These are phyloP conservation scores for Fusarium sarcochroum DNA, from an alignment of 2,329 filamentous ascomycete species.

Conservation along the genomic window DNA sequence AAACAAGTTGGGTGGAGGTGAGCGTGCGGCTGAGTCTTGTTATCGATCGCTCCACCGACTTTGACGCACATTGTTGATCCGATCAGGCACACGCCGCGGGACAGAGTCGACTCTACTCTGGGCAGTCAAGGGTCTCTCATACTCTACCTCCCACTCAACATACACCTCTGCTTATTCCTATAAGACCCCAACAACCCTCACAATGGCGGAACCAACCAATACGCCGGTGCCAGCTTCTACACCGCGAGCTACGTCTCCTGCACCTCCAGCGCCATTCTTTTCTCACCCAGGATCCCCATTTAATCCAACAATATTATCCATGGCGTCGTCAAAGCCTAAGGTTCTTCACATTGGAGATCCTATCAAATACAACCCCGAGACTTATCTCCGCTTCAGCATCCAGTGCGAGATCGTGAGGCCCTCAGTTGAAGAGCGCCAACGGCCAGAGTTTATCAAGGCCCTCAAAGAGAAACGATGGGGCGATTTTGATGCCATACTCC, in stretches of 20 bases:
- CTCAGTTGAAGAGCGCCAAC: slow-evolving; percentile 63
- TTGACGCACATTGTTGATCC: slow-evolving; percentile 20
- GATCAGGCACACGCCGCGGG: slow-evolving; percentile 16
- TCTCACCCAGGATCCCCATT: slow-evolving; percentile 45
- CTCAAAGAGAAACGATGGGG: slow-evolving; percentile 68
- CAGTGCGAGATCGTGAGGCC: slow-evolving; percentile 68
- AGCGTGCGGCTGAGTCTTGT: slow-evolving; percentile 28
- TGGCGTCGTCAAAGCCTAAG: slow-evolving; percentile 58
- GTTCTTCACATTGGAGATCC: slow-evolving; percentile 83
- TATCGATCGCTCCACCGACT: slow-evolving; percentile 33
- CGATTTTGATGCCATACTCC: slow-evolving; percentile 67
- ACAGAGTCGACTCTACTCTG: slow-evolving; percentile 7
- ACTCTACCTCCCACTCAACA: not conserved
- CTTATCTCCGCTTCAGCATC: slow-evolving; percentile 59
- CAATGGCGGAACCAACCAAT: slow-evolving; percentile 64
- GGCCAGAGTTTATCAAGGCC: slow-evolving; percentile 64
- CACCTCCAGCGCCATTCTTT: slow-evolving; percentile 43
- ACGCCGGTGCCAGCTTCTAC: slow-evolving; percentile 62
- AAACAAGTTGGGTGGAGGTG: slow-evolving; percentile 21
- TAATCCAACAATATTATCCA: slow-evolving; percentile 45
- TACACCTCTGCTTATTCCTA: not conserved
- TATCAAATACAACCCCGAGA: slow-evolving; percentile 63
- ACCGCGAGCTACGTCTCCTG: slow-evolving; percentile 60
- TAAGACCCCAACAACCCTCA: slow-evolving; percentile 17
- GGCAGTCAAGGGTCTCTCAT: not conserved